Evolutionary conservation across 2,329 filamentous ascomycete species (phyloP), one percentile per base, ranked within the genome.

Genomic region (Stemphylium beticola): DNA sequence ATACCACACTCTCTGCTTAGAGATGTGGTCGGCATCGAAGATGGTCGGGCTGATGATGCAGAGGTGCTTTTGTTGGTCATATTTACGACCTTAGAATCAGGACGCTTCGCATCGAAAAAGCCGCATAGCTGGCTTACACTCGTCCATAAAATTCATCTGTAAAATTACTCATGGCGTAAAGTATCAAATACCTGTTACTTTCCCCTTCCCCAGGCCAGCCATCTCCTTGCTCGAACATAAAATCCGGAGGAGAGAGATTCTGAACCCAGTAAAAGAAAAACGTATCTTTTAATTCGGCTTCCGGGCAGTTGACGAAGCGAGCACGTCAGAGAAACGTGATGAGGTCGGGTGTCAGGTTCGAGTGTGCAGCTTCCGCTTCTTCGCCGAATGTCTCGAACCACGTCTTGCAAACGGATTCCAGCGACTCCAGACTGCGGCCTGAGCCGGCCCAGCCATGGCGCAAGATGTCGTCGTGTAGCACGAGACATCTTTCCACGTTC

Each of bases 51-150:
- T 48, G 24, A 48, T 20, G 22, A 48, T 48, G 33, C 45, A 48
- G 15, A 48, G 17, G 34, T 57, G 51, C 2, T 29, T 52, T n/a
- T 59, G 17, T 43, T 57, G 53, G 39, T 62, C 56, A 41, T 52
- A 62, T 29, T 56, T 62, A 20, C 24, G 32, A 32, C 24, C 24
- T 15, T 8, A 18, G 18, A 39, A 33, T 39, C 24, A 48, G 34
- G 1, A 48, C 17, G 15, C 31, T 40, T 22, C 22, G 4, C n/a
- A 29, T 3, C 20, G 31, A 11, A 11, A 29, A 8, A 10, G 24
- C 15, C 22, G n/a, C 14, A 20, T 33, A 34, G 26, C 26, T 31
- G n/a, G n/a, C 45, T 48, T 39, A 48, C 45, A 48, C 34, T 7
- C 40, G 26, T 29, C 45, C 45, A 20, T 26, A 38, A 22, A 18